These are phyloP conservation scores for Aspergillus persii DNA, from an alignment of 2,329 filamentous ascomycete species.

Conservation along the genomic window DNA sequence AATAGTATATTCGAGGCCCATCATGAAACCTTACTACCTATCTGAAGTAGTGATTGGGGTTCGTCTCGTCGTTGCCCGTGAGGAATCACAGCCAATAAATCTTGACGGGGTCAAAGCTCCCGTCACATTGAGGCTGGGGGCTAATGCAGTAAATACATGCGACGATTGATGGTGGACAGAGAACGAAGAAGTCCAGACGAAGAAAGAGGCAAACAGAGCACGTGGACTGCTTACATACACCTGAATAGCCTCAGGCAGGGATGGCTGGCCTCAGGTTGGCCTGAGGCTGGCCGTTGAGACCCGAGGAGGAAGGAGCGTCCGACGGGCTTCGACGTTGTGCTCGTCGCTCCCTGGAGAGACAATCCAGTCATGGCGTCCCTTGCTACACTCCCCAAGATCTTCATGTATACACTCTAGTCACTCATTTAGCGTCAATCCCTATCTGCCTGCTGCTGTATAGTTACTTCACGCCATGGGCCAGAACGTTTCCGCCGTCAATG, in stretches of 20 bases:
- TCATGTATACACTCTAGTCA: neutral
- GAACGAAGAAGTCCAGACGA: neutral
- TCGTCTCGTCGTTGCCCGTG: neutral
- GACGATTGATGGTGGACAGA: neutral
- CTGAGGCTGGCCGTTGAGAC: neutral
- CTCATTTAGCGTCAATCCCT: neutral
- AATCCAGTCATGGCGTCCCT: neutral
- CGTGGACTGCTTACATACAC: neutral
- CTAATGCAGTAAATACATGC: neutral
- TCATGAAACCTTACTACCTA: neutral
- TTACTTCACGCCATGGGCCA: conserved; percentile 29
- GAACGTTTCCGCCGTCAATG: conserved; percentile 33
- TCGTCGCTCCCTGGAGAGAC: neutral
- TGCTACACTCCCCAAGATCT: too few relatives aligned
- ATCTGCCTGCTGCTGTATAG: neutral
- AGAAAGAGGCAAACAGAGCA: neutral
- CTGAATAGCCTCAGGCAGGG: neutral
- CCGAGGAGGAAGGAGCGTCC: neutral
- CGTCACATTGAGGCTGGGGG: neutral
- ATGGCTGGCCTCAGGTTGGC: neutral
- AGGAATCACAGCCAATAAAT: neutral
- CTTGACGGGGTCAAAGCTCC: neutral
- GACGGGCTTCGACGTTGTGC: neutral
- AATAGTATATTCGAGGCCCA: neutral
- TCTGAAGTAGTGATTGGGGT: neutral